Evolutionary conservation across 2,329 filamentous ascomycete species (phyloP).

Genomic region (Calcarisporium arbuscula): DNA sequence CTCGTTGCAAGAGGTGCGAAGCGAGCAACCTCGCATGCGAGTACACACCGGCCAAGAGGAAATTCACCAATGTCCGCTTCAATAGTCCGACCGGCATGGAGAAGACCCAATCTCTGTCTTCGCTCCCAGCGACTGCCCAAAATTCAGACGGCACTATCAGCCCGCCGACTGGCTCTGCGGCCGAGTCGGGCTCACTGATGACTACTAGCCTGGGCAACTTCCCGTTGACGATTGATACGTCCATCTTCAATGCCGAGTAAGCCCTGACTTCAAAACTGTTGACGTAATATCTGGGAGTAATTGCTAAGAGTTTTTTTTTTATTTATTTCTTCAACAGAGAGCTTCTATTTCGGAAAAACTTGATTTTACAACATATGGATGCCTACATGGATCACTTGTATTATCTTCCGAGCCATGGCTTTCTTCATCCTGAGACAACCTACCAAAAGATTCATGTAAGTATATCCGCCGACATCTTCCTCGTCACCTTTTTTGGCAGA

Average conservation of each 20-base stretch:
- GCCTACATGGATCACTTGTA: conserved; percentile 33
- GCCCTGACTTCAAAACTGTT: too few relatives aligned
- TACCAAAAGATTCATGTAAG: conserved; percentile 28
- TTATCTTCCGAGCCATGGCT: conserved; percentile 31
- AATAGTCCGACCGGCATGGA: conserved; percentile 9
- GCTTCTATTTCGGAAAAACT: conserved; percentile 25
- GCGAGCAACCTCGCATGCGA: conserved; percentile 28
- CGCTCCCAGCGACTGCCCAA: conserved; percentile 2
- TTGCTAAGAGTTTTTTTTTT: too few relatives aligned
- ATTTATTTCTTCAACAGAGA: conserved; percentile 16
- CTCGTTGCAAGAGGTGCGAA: conserved; percentile 32
- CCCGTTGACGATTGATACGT: conserved; percentile 16
- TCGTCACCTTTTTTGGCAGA: background rate
- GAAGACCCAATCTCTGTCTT: conserved; percentile 4
- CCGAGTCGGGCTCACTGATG: conserved; percentile 5
- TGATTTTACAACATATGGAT: conserved; percentile 29
- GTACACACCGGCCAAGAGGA: conserved; percentile 31
- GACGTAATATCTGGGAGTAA: too few relatives aligned
- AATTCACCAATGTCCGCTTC: conserved; percentile 27
- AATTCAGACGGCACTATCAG: conserved; percentile 12
- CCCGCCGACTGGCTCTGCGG: conserved; percentile 12
- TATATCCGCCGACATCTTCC: too few relatives aligned
- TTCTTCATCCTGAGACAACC: conserved; percentile 28
- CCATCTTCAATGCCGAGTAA: conserved; percentile 22
- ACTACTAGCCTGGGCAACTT: conserved; percentile 3